These are phyloP conservation scores for Arabidopsis lyrata DNA, from an alignment of 441 rosid genomes.

Conservation along the genomic window DNA sequence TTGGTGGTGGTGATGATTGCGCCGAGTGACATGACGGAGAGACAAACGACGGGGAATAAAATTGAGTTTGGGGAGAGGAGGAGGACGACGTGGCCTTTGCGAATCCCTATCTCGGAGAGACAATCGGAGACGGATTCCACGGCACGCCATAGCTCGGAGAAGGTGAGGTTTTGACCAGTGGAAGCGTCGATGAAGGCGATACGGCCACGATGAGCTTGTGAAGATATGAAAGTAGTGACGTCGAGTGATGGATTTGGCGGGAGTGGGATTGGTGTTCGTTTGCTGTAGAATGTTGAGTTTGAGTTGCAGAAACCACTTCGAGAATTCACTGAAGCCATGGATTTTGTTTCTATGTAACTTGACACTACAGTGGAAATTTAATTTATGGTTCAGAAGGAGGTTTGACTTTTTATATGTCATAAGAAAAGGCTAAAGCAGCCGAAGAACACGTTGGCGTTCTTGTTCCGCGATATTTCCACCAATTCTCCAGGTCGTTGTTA, in stretches of 20 bases:
- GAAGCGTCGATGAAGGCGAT: constrained; percentile 87
- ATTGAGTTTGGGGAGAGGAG: constrained; percentile 93
- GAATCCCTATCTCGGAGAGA: constrained; percentile 73
- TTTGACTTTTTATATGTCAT: too few species aligned
- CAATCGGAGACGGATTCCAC: constrained; percentile 70
- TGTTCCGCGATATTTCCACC: constrained; percentile 21
- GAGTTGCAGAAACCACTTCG: constrained; percentile 77
- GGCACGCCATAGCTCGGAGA: constrained; percentile 74
- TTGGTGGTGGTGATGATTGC: constrained; percentile 93
- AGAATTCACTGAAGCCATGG: constrained; percentile 32
- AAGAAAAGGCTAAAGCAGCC: too few species aligned
- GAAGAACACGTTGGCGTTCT: background rate
- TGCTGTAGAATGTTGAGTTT: constrained; percentile 74
- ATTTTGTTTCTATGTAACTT: constrained; percentile 20
- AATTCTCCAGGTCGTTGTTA: constrained; percentile 1
- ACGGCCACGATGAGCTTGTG: constrained; percentile 77
- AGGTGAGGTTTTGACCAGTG: constrained; percentile 69
- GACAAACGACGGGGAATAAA: constrained; percentile 86
- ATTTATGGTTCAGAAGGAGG: background rate
- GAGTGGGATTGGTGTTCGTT: constrained; percentile 62
- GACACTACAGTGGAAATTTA: too few species aligned
- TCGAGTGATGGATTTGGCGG: constrained; percentile 68
- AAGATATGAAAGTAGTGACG: constrained; percentile 81
- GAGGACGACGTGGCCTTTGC: constrained; percentile 85
- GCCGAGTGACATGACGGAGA: constrained; percentile 92